These are phyloP conservation scores for Flaveria trinervia DNA, from an alignment of 129 eudicot species.

Conservation along the genomic window DNA sequence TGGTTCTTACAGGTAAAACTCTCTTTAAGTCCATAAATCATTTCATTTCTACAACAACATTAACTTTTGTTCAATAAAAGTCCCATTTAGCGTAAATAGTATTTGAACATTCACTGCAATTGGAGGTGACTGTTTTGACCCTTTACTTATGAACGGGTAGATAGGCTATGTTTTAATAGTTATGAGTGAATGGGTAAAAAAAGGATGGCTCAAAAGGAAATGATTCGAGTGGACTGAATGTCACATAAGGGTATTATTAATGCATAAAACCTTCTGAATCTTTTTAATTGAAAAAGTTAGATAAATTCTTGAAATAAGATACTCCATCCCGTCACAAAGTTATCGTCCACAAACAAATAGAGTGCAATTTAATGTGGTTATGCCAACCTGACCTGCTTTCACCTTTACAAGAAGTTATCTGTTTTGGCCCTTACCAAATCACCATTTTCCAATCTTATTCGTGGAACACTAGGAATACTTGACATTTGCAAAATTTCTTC, in stretches of 20 bases:
- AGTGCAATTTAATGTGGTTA: neutral
- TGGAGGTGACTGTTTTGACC: neutral
- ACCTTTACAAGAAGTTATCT: neutral
- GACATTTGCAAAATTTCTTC: neutral
- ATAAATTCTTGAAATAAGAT: neutral
- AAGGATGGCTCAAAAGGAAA: neutral
- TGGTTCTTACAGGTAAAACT: slow-evolving; percentile 84
- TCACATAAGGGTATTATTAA: neutral
- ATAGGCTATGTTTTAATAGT: neutral
- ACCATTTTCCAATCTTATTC: neutral
- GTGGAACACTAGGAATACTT: neutral
- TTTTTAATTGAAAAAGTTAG: neutral
- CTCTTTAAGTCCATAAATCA: neutral
- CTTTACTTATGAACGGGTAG: neutral
- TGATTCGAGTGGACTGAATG: neutral
- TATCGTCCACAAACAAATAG: neutral
- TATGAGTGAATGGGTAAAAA: neutral
- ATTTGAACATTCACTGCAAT: neutral
- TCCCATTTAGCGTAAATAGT: slow-evolving; percentile 9
- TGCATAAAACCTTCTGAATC: neutral
- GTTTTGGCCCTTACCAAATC: neutral
- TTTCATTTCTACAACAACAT: slow-evolving; percentile 4
- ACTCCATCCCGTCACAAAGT: neutral
- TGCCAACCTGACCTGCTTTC: neutral
- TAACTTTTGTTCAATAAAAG: slow-evolving; percentile 9